phyloP scores from a whole-genome alignment of 805 yeast species.

The Komagataella ulmi region DNA sequence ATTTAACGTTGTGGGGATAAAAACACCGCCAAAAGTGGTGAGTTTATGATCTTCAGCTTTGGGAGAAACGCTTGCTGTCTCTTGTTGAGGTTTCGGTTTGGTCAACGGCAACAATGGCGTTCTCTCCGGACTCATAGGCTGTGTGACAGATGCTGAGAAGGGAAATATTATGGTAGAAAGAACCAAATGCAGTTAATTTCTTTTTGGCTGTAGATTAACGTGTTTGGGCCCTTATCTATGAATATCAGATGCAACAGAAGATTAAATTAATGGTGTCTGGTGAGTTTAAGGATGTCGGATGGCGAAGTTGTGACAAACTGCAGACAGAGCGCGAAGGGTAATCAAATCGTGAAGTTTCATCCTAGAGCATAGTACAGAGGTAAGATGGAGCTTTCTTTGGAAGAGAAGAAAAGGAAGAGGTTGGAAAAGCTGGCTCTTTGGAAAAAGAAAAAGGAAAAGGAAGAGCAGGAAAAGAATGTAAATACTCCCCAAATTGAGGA shows the following conservation, averaged over 20 bases:
- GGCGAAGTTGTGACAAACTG: background rate
- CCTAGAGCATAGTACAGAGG: background rate
- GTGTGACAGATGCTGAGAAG: background rate
- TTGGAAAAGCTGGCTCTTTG: conserved; percentile 44
- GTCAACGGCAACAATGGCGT: background rate
- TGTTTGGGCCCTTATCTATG: background rate
- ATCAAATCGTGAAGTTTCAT: background rate
- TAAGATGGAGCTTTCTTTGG: conserved; percentile 9
- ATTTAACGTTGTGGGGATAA: conserved; percentile 85
- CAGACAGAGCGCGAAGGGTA: background rate
- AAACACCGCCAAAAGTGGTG: conserved; percentile 80
- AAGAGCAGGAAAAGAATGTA: conserved; percentile 3
- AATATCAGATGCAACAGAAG: background rate
- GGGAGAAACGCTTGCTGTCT: background rate
- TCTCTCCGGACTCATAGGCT: background rate
- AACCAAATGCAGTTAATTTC: conserved; percentile 3
- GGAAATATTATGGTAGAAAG: background rate
- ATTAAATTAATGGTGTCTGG: background rate
- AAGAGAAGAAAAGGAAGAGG: conserved; percentile 25
- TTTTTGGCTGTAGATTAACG: background rate
- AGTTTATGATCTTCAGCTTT: conserved; percentile 27
- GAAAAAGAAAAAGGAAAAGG: conserved; percentile 39
- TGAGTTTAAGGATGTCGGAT: background rate
- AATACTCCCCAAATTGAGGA: conserved; percentile 9
- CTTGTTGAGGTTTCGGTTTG: background rate